These are phyloP conservation scores for Apiotrichum sp. DNA, from an alignment of 1,284 basidiomycete species.

Conservation along the genomic window DNA sequence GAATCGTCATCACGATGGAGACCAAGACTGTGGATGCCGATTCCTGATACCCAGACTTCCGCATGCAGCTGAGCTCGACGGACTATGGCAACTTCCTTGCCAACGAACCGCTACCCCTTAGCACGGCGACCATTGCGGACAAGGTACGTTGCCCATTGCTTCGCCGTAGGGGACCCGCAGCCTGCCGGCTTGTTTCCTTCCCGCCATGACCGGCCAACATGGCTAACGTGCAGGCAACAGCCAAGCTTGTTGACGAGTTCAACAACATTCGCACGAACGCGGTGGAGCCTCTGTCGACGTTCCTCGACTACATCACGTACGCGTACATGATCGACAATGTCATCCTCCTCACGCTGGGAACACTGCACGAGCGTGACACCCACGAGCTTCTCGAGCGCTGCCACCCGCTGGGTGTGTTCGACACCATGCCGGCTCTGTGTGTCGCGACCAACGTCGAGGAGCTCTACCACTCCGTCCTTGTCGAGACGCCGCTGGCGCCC, in stretches of 20 bases:
- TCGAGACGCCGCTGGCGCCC: constrained; percentile 94
- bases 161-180: too few species aligned
- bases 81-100: constrained; percentile 99
- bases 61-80: constrained; percentile 87
- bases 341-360: constrained; percentile 94
- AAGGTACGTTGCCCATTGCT: constrained; percentile 47
- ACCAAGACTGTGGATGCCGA: background rate
- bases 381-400: constrained; percentile 94
- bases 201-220: too few species aligned
- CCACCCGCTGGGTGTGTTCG: constrained; percentile 94
- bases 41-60: constrained; percentile 59
- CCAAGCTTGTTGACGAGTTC: constrained; percentile 94
- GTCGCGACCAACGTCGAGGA: constrained; percentile 99
- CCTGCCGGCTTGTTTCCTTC: too few species aligned
- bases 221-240: constrained; percentile 58
- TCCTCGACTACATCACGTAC: constrained; percentile 95
- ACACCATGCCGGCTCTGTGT: constrained; percentile 98
- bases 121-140: constrained; percentile 90
- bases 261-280: constrained; percentile 89
- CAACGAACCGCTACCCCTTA: constrained; percentile 91
- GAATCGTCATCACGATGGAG: background rate
- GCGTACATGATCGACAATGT: constrained; percentile 99
- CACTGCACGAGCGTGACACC: constrained; percentile 93
- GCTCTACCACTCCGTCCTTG: constrained; percentile 90
- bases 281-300: constrained; percentile 81